Percentiles rank a stretch among this genome's conserved stretches.
These are phyloP conservation scores for Kuraishia piskuri DNA, from an alignment of 805 yeast genomes.

Conservation along the genomic window DNA sequence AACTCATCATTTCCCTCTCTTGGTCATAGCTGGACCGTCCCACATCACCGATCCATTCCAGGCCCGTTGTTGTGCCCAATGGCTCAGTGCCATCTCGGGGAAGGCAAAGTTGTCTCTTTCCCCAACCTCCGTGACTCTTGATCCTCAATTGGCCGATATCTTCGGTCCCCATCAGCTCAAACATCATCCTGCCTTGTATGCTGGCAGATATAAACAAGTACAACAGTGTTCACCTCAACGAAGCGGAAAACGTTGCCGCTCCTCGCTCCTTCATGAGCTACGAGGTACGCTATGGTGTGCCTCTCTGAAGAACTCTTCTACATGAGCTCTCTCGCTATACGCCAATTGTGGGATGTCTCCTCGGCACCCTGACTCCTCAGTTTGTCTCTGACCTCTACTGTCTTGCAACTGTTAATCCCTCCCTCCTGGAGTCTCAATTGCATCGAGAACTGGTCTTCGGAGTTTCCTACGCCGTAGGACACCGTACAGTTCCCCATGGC, in stretches of 20 bases:
- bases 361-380: constrained; percentile 43
- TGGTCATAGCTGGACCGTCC: constrained; percentile 33
- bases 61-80: constrained; percentile 30
- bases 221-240: constrained; percentile 10
- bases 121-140: too few relatives aligned
- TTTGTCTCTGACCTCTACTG: constrained; percentile 39
- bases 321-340: constrained; percentile 31
- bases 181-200: constrained; percentile 21
- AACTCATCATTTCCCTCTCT: constrained; percentile 2
- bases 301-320: constrained; percentile 29
- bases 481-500: constrained; percentile 14
- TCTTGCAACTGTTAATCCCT: constrained; percentile 33
- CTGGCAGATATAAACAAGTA: constrained; percentile 28
- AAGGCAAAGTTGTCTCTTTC: constrained; percentile 3
- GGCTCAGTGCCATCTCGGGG: constrained; percentile 24
- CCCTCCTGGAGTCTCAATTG: constrained; percentile 37
- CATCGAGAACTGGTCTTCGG: constrained; percentile 46
- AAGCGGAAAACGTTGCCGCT: constrained; percentile 6
- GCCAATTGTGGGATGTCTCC: constrained; percentile 36
- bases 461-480: constrained; percentile 40
- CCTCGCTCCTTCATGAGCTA: constrained; percentile 14
- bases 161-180: neutral
- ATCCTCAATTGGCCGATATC: neutral
- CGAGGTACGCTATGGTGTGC: constrained; percentile 31
- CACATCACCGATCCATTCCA: constrained; percentile 22